Percentiles rank a stretch among this genome's conserved stretches.
These are phyloP conservation scores for Pholiota molesta DNA, from an alignment of 768 basidiomycete species.

Conservation along the genomic window DNA sequence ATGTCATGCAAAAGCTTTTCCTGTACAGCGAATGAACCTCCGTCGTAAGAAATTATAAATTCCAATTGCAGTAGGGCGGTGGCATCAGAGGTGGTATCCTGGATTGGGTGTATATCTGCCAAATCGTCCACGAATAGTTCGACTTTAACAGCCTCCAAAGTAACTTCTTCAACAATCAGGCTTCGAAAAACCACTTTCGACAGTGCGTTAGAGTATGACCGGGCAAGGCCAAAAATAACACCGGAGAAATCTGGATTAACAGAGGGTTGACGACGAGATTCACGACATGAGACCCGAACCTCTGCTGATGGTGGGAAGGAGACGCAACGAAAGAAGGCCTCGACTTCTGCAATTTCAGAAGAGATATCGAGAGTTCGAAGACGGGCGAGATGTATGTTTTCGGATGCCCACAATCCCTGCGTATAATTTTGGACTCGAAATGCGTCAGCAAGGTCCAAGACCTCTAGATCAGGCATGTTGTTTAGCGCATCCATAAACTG, in stretches of 20 bases:
- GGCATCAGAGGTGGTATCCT: no score
- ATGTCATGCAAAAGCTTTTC: no score
- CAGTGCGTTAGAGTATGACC: background rate
- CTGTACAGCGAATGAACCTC: no score
- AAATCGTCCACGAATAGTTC: no score
- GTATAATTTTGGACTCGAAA: background rate
- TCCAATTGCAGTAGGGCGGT: no score
- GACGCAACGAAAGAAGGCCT: background rate
- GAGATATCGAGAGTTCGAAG: background rate
- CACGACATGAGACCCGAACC: background rate
- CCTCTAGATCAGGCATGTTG: background rate
- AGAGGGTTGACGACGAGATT: no score
- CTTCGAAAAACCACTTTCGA: background rate
- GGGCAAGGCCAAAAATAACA: background rate
- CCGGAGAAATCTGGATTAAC: background rate
- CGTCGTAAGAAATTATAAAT: no score
- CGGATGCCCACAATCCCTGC: background rate
- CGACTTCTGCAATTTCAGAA: background rate
- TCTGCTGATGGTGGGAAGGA: background rate
- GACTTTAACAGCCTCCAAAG: no score
- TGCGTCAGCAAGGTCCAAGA: background rate
- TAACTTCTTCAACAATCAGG: background rate
- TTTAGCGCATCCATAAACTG: background rate
- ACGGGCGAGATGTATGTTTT: background rate
- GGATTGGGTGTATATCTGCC: no score